Evolutionary conservation across 2,329 filamentous ascomycete species (phyloP), one percentile per base, ranked within the genome.

Genomic region (Beauveria rudraprayagi): DNA sequence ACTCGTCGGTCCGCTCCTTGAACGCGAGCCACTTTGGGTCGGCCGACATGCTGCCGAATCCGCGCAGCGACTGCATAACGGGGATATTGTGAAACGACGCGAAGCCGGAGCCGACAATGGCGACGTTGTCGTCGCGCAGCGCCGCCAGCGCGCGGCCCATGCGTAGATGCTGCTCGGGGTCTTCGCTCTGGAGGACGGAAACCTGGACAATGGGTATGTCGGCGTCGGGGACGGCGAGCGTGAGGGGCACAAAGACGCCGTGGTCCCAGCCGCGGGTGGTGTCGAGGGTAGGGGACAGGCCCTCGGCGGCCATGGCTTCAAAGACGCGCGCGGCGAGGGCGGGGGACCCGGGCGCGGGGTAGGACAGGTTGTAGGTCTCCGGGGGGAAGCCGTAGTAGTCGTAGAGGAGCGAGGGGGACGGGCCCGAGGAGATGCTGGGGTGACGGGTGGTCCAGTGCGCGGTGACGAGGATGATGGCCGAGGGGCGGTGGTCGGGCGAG

Each of bases 351-450:
- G 79, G 76, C 3, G 84, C 83, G 4, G 80, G 75, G 66, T 87
- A 85, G 66, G 79, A 78, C 64, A 85, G 71, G 19, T 74, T 63
- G 68, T 86, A 87, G 0, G 78, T 67, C 69, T 83, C 82, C 10
- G 74, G 68, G 0, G 83, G 83, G 66, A 86, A 86, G 19, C 81
- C 81, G 66, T 77, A 78, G 71, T 86, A 87, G 67, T 87, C 83
- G 68, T 83, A 87, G 54, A 77, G 70, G 5, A 87, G 71, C 2
- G 72, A 67, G 61, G 80, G 83, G 26, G 73, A 75, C 22, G 72
- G 66, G 4, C 67, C 78, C 3, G 78, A 81, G 14, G 80, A 82
- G 62, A 87, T 79, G 47, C 76, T 78, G 1, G 83, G 82, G 9
- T 70, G 70, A 16, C 64, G 52, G 3, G 78, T 78, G 2, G 76